Percentiles rank a stretch among this genome's conserved stretches.
These are phyloP conservation scores for Musa balbisiana DNA, from an alignment of 202 grass and related monocot genomes.

Conservation along the genomic window DNA sequence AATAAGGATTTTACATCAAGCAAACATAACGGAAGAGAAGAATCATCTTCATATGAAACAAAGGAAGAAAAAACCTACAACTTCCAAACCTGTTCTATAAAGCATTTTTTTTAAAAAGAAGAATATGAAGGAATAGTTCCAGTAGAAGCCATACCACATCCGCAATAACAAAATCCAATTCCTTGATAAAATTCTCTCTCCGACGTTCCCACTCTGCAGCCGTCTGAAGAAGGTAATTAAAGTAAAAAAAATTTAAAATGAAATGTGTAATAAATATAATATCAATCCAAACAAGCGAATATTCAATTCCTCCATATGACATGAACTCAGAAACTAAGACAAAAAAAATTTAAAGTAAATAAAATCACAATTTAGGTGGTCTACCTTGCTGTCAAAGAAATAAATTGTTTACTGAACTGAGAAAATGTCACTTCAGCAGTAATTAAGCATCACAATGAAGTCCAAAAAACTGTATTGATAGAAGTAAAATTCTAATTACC, in stretches of 20 bases:
- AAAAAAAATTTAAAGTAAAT: too few species aligned
- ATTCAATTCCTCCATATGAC: too few species aligned
- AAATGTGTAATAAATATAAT: not conserved
- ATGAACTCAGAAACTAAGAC: too few species aligned
- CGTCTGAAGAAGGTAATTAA: constrained; percentile 41
- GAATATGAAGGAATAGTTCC: not conserved
- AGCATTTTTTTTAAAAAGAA: not conserved
- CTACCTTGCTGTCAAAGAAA: too few species aligned
- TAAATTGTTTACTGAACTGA: too few species aligned
- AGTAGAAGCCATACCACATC: constrained; percentile 66
- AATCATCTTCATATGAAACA: not conserved
- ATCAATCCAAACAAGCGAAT: not conserved
- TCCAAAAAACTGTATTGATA: too few species aligned
- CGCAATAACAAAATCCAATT: constrained; percentile 85
- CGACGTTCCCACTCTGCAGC: constrained; percentile 80
- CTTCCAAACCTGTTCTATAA: not conserved
- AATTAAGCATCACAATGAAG: too few species aligned
- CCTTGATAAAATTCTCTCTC: constrained; percentile 84
- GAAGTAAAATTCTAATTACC: too few species aligned
- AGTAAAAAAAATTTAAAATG: not conserved
- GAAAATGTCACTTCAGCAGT: too few species aligned
- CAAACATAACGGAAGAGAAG: not conserved
- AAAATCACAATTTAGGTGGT: too few species aligned
- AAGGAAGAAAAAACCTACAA: not conserved
- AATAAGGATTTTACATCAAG: not conserved